Evolutionary conservation across 306 rosid species (phyloP).

Genomic region (Hylodesmum podocarpum): DNA sequence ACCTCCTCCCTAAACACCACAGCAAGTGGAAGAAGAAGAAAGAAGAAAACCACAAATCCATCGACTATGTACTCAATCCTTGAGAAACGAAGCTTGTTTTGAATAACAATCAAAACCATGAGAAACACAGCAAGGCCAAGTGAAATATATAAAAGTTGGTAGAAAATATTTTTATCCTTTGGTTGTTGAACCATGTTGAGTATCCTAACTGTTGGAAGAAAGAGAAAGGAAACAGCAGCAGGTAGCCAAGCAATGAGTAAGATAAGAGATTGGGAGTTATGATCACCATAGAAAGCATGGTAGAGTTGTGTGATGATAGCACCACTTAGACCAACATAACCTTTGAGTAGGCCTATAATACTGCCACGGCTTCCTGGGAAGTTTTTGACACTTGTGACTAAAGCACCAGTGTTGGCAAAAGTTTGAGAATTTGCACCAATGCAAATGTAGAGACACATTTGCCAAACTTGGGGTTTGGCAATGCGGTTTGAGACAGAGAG

Average conservation of each 20-base stretch:
- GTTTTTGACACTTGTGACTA: constrained; percentile 65
- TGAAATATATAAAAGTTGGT: constrained; percentile 51
- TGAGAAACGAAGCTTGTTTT: constrained; percentile 40
- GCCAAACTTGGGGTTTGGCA: constrained; percentile 60
- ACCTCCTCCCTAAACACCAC: constrained; percentile 52
- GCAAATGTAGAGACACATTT: constrained; percentile 72
- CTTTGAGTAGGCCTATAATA: constrained; percentile 68
- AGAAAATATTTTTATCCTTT: constrained; percentile 49
- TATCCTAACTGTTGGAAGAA: constrained; percentile 50
- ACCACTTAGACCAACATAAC: constrained; percentile 75
- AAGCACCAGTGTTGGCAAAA: constrained; percentile 63
- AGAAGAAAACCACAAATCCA: constrained; percentile 39
- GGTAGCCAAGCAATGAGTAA: constrained; percentile 74
- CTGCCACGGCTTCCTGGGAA: constrained; percentile 67
- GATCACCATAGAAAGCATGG: constrained; percentile 48
- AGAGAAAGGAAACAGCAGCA: constrained; percentile 45
- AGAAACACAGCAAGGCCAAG: constrained; percentile 62
- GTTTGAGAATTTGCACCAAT: constrained; percentile 73
- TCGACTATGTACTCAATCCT: constrained; percentile 32
- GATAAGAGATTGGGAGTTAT: constrained; percentile 43
- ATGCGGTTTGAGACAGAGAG: constrained; percentile 47
- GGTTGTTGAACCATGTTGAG: constrained; percentile 17
- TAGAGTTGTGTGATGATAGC: constrained; percentile 65
- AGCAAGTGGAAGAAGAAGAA: constrained; percentile 54
- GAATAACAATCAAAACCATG: constrained; percentile 53